Evolutionary conservation across 768 basidiomycete genomes (phyloP), one percentile per base, ranked within the genome.

Genomic region (Brasilioporus rufonigricans): DNA sequence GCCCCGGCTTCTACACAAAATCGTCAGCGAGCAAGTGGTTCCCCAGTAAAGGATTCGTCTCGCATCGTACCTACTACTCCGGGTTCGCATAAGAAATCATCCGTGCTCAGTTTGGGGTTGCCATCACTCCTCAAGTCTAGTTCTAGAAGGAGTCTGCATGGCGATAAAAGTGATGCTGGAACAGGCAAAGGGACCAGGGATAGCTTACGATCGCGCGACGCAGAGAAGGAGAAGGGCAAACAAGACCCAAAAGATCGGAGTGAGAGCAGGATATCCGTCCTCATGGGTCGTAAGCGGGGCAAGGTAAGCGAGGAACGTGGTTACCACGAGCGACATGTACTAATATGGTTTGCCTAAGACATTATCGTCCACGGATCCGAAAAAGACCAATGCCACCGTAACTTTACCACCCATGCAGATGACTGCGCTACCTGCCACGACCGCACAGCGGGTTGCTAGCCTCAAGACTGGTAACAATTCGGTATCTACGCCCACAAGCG

Each of bases 361-460:
- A 13, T 69, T 92, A 44, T 94, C 93, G 18, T 91, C 87, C 16
- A 80, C 83, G 24, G 92, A 94, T 60, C 81, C 89, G 47, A 85
- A 86, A 69, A 92, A 91, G 67, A 75, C 79, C 32, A 81, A 83
- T 64, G 80, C 84, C 19, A 81, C 86, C 44, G 80, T 88, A 55
- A 80, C 79, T 65, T 73, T 96, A 61, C 94, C 94, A 14, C 94
- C 94, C 21, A 87, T 96, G 83, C 93, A 95, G 65, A 90, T 96
- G 65, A 78, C 87, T 32, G 92, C 90, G 16, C 74, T 95, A 56
- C 89, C 92, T 38, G 82, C 87, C 38, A 76, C 81, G 39, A 95
- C 93, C 35, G 86, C 89, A 19, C 87, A 89, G 65, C 86, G 94
- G 26, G 85, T 96, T 52, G 93, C 91, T 47, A 89, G 80, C 63